Base-by-base conservation (phyloP, 495 filamentous ascomycete genomes). In the Physcia stellaris region DNA sequence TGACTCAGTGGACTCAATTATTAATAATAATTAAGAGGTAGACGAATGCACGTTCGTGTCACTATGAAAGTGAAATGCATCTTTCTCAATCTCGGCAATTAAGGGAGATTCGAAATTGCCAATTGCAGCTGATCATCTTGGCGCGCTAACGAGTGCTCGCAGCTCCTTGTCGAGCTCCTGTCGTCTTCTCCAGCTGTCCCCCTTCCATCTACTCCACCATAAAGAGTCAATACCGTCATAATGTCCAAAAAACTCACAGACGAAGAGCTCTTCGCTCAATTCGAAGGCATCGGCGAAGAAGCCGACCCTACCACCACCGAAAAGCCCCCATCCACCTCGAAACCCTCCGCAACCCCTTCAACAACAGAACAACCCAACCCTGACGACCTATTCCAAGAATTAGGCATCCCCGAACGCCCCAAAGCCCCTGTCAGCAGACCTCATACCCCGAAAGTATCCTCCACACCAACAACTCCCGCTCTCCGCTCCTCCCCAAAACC, bases 241-340 rank as follows among this genome's bases (percentile, higher is more conserved):
- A 54, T 47, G 36, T 43, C 39, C 29, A 38, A 54, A 61, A 57
- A 47, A 58, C 64, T 27, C 71, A 79, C 78, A 39, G 80, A 77
- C 50, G 83, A 92, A 48, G 84, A 92, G 55, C 68, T 93, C 30
- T 68, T 82, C 27, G 81, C 84, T 55, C 75, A 87, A 52, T 83
- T 95, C 53, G 81, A 83, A 42, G 71, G 70, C 33, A 71, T 92
- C 39, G 75, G 67, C 40, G 62, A 73, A 51, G 71, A 73, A 30
- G 47, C 53, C 29, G 43, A 68, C 56, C 48, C 53, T 27, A 52
- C 61, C 45, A 67, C 63, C 57, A 47, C 59, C 17, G 48, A 54
- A 10, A 47, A 62, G 29, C n/a, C n/a, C n/a, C n/a, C n/a, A n/a
- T n/a, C n/a, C n/a, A n/a, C n/a, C n/a, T 48, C 66, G 32, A 73